Percentiles rank a stretch among this genome's conserved stretches.
Evolutionary conservation across 2,329 filamentous ascomycete species (phyloP).

Genomic region (Pyrenophora teres): DNA sequence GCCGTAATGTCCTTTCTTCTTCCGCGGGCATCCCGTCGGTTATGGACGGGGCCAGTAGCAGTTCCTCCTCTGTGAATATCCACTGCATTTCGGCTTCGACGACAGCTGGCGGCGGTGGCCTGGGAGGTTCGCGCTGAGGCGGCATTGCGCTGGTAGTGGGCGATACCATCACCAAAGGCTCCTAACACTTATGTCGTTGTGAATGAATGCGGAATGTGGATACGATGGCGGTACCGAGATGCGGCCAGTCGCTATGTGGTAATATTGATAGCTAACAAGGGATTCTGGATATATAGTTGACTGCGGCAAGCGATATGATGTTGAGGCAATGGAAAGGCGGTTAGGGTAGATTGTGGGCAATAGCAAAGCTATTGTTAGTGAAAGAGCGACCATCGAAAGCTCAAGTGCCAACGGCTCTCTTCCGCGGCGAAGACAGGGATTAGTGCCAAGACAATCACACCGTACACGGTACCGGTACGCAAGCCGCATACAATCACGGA

Average conservation of each 20-base stretch:
- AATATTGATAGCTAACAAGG: not conserved
- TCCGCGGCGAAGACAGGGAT: slow-evolving; percentile 23
- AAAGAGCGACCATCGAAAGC: slow-evolving; percentile 11
- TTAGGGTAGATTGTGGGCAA: not conserved
- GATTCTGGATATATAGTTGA: not conserved
- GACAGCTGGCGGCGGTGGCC: slow-evolving; percentile 53
- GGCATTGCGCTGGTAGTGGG: slow-evolving; percentile 24
- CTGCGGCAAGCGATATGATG: not conserved
- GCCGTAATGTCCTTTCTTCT: slow-evolving; percentile 78
- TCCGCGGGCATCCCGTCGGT: slow-evolving; percentile 76
- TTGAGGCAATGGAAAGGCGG: not conserved
- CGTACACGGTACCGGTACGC: too few species aligned
- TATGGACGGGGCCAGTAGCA: slow-evolving; percentile 80
- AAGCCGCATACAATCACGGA: too few species aligned
- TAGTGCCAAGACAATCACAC: slow-evolving; percentile 11
- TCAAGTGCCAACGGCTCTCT: slow-evolving; percentile 19
- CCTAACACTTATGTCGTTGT: slow-evolving; percentile 1
- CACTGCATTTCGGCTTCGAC: slow-evolving; percentile 72
- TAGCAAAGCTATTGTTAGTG: slow-evolving; percentile 7
- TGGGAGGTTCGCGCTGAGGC: slow-evolving; percentile 39
- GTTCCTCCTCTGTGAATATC: slow-evolving; percentile 85
- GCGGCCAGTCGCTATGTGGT: not conserved
- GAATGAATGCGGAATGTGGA: not conserved
- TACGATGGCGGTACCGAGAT: not conserved
- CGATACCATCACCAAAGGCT: slow-evolving; percentile 34